Evolutionary conservation across 139 green algal genomes (phyloP), one percentile per base, ranked within the genome.

Genomic region (Diplosphaera chodatii): DNA sequence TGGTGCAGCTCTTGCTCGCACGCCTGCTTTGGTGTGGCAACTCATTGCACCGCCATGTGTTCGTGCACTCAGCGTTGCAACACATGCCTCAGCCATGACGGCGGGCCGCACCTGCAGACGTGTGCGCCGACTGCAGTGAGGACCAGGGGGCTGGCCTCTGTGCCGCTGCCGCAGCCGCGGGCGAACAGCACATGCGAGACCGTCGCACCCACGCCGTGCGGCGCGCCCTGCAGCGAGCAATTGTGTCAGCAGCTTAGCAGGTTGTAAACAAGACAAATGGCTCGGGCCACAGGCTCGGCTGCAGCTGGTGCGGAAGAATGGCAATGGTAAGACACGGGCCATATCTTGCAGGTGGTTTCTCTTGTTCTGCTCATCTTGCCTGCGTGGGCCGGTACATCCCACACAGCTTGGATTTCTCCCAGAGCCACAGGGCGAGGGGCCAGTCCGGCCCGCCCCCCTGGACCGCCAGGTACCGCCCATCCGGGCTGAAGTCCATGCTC

Each of bases 401-500:
- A 73, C 78, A 48, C 28, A 96, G 71, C 70, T 97, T 97, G 74
- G 74, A 78, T 77, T 95, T 95, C 72, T 97, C 92, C 91, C 91
- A 97, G 1, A 84, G 72, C 90, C 90, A 97, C 32, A 97, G 71
- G 56, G 91, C 78, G 33, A 97, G 75, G 73, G 89, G 93, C 85
- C 89, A 97, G n/a, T 97, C 91, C 22, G 91, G 91, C 0, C 77
- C 85, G 22, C 89, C 92, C 27, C 85, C 87, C 71, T 96, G 92
- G 2, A 86, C 87, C 25, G 88, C 82, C 67, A 97, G 76, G 68
- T 88, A 81, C 74, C 90, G 90, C 13, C 85, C 87, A 70, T 97
- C 92, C 33, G 84, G 79, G 68, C 83, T 92, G 83, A 96, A 97
- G 1, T 77, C 79, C n/a, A 97, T 63, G 66, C 78, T 88, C 21